phyloP scores from a whole-genome alignment of 2,329 filamentous ascomycete genomes.

The Plectosphaerella sp. region DNA sequence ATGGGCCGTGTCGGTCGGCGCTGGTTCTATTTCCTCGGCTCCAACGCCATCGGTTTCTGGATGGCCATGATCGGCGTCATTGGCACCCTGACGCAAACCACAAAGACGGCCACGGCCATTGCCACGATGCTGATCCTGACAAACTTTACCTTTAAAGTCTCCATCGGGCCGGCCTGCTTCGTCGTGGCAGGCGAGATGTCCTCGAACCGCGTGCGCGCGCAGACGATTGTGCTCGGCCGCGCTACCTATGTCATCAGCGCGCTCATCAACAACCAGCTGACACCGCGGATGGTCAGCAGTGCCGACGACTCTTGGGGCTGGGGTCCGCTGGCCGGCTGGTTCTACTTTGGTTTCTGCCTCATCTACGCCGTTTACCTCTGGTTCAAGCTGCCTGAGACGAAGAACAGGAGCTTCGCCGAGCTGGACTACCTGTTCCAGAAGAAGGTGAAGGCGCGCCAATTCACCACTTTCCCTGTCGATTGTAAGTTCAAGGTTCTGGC shows the following conservation, averaged over 20 bases:
- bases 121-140: conserved; percentile 33
- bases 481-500: not conserved
- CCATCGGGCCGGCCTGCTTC: conserved; percentile 38
- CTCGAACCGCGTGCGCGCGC: conserved; percentile 36
- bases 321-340: conserved; percentile 32
- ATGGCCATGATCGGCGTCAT: conserved; percentile 37
- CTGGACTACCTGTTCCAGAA: conserved; percentile 42
- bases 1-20: conserved; percentile 33
- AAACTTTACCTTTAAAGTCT: conserved; percentile 36
- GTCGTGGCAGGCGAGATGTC: conserved; percentile 40
- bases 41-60: conserved; percentile 32
- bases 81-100: conserved; percentile 25
- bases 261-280: conserved; percentile 31
- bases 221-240: conserved; percentile 39
- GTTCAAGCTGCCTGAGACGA: conserved; percentile 40
- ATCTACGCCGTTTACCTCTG: conserved; percentile 36
- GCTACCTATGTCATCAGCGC: conserved; percentile 36
- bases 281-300: conserved; percentile 30
- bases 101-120: conserved; percentile 23
- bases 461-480: conserved; percentile 7
- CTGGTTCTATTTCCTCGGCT: conserved; percentile 34
- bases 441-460: conserved; percentile 27
- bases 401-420: conserved; percentile 39
- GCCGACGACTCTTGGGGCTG: conserved; percentile 21
- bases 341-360: conserved; percentile 33